These are phyloP conservation scores for Rubia tinctorum DNA, from an alignment of 305 asterid genomes.

Conservation along the genomic window DNA sequence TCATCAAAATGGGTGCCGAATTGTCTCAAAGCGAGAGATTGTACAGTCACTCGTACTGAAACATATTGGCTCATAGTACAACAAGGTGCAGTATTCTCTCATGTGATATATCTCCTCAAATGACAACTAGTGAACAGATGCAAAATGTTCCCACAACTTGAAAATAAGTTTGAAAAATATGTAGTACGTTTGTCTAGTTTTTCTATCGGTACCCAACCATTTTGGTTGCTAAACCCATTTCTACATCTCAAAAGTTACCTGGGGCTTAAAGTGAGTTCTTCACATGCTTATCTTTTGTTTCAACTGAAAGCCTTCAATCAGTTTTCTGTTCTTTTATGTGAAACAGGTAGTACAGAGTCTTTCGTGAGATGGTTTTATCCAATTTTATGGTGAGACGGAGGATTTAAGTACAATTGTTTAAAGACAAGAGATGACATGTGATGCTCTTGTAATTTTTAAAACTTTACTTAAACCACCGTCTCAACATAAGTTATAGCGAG, in stretches of 20 bases:
- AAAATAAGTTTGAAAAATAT: neutral
- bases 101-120: neutral
- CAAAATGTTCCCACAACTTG: neutral
- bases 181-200: neutral
- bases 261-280: neutral
- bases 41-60: slow-evolving; percentile 6
- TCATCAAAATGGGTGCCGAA: slow-evolving; percentile 16
- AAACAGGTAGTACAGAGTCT: too few relatives aligned
- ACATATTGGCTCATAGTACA: neutral
- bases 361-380: too few relatives aligned
- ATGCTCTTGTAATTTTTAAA: too few relatives aligned
- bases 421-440: too few relatives aligned
- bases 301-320: neutral
- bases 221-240: neutral
- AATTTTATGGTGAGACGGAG: too few relatives aligned
- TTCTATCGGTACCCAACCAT: neutral
- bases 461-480: too few relatives aligned
- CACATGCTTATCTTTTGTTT: neutral
- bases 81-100: neutral
- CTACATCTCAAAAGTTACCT: neutral
- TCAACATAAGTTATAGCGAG: too few relatives aligned
- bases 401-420: too few relatives aligned
- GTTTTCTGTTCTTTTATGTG: too few relatives aligned
- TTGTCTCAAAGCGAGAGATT: neutral
- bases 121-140: neutral